Percentiles rank a stretch among this genome's conserved stretches.
These are phyloP conservation scores for Butyriboletus appendiculatus DNA, from an alignment of 1,284 basidiomycete genomes.

Conservation along the genomic window DNA sequence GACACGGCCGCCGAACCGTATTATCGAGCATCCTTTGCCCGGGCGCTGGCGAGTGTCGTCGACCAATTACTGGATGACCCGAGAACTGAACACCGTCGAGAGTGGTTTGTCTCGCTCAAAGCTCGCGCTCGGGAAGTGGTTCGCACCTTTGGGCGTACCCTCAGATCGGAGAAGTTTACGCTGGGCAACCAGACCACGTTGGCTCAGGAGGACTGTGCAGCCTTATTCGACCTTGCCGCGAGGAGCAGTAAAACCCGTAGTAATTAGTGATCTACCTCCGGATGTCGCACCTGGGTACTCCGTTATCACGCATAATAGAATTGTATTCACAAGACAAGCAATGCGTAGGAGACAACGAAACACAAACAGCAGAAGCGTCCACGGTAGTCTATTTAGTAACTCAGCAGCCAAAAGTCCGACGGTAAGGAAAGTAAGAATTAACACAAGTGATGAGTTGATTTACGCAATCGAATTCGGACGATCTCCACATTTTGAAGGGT, in stretches of 20 bases:
- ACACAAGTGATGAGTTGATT: not conserved
- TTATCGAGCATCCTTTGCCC: constrained; percentile 32
- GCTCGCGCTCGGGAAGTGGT: constrained; percentile 20
- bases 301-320: not conserved
- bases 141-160: constrained; percentile 8
- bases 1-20: constrained; percentile 17
- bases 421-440: not conserved
- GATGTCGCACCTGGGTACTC: not conserved
- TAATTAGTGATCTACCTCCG: constrained; percentile 10
- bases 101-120: constrained; percentile 23
- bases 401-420: constrained; percentile 2
- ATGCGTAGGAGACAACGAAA: not conserved
- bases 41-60: constrained; percentile 18
- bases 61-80: constrained; percentile 22
- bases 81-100: constrained; percentile 15
- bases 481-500: constrained; percentile 38
- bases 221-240: constrained; percentile 28
- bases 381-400: not conserved
- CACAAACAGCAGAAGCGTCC: constrained; percentile 9
- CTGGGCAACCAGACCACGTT: constrained; percentile 17
- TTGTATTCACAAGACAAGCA: constrained; percentile 15
- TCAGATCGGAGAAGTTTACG: constrained; percentile 12
- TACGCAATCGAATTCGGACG: constrained; percentile 51
- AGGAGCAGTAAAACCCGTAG: constrained; percentile 31
- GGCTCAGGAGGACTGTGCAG: constrained; percentile 25